phyloP scores from a whole-genome alignment of 129 eudicot genomes.

The Chrysanthemum makinoi region DNA sequence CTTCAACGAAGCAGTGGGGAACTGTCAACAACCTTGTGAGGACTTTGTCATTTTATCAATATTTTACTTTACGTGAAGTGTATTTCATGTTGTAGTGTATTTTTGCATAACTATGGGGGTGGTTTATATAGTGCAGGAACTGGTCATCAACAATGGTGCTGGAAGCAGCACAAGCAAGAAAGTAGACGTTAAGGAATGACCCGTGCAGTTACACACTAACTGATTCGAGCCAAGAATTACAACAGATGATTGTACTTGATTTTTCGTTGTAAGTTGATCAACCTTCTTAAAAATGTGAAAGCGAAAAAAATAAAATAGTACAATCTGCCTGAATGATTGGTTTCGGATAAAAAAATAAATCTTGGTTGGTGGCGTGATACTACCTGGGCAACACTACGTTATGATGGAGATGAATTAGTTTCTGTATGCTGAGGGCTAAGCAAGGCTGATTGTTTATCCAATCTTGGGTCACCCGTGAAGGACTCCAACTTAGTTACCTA shows the following conservation, averaged over 20 bases:
- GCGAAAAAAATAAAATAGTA: too few relatives aligned
- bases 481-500: too few relatives aligned
- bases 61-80: neutral
- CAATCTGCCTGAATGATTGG: too few relatives aligned
- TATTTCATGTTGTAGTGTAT: neutral
- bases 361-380: too few relatives aligned
- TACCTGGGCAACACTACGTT: too few relatives aligned
- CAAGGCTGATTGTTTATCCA: too few relatives aligned
- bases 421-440: too few relatives aligned
- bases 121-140: slow-evolving; percentile 44
- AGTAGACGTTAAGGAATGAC: neutral
- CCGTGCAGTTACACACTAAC: slow-evolving; percentile 15
- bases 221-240: slow-evolving; percentile 16
- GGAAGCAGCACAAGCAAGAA: slow-evolving; percentile 21
- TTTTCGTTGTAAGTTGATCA: too few relatives aligned
- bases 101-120: neutral
- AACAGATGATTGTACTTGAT: neutral
- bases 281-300: too few relatives aligned
- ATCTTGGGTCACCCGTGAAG: too few relatives aligned
- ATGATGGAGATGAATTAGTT: too few relatives aligned
- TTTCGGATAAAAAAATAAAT: too few relatives aligned
- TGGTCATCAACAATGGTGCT: slow-evolving; percentile 42
- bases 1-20: slow-evolving; percentile 30
- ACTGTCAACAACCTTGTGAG: slow-evolving; percentile 44
- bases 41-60: neutral